Evolutionary conservation across 202 grass and related monocot species (phyloP).

Genomic region (Saccharum hybrid): DNA sequence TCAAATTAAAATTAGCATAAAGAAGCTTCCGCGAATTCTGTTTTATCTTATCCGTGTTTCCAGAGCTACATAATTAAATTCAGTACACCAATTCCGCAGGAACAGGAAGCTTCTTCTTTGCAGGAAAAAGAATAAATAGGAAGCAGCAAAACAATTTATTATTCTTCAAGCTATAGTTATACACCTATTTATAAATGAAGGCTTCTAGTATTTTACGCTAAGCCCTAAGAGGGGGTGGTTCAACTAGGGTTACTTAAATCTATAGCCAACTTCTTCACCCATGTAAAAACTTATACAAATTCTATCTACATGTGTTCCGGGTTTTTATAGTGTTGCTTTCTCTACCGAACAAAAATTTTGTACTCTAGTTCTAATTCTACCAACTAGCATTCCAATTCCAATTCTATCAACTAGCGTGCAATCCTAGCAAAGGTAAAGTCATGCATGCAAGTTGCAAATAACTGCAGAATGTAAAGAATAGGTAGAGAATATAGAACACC

Average conservation of each 20-base stretch:
- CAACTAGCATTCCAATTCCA: not conserved
- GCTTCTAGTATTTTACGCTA: not conserved
- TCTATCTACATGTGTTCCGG: too few relatives aligned
- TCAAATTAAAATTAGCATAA: not conserved
- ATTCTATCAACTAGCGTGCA: not conserved
- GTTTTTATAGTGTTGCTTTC: too few relatives aligned
- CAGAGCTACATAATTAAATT: not conserved
- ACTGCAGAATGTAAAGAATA: too few relatives aligned
- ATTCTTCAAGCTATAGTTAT: not conserved
- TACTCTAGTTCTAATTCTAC: too few relatives aligned
- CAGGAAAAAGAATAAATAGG: not conserved
- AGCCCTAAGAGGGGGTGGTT: too few relatives aligned
- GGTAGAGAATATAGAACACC: too few relatives aligned
- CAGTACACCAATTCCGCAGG: not conserved
- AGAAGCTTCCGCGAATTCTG: slow-evolving; percentile 6
- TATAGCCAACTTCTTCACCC: too few relatives aligned
- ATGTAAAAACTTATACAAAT: too few relatives aligned
- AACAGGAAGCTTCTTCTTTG: slow-evolving; percentile 19
- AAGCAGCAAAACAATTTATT: not conserved
- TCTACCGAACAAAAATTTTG: not conserved
- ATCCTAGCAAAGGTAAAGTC: not conserved
- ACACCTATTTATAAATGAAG: not conserved
- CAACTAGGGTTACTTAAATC: too few relatives aligned
- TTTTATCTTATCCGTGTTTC: slow-evolving; percentile 4
- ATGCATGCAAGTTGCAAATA: not conserved